Evolutionary conservation across 208 protist genomes (phyloP).

Genomic region (Leishmania martiniquensis): DNA sequence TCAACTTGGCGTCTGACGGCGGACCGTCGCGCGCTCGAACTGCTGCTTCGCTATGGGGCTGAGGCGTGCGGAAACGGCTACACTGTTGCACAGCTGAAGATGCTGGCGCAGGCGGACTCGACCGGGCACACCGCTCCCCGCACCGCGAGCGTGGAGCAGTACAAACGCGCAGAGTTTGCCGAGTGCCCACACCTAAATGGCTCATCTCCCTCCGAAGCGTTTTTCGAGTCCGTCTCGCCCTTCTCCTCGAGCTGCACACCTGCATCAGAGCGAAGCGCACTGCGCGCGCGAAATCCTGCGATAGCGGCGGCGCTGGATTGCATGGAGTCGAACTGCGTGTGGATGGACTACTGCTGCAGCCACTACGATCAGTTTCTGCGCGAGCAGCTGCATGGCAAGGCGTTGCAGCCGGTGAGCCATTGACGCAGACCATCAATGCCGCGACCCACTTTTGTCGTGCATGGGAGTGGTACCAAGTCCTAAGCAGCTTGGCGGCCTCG

Average conservation of each 20-base stretch:
- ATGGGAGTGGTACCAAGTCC: background rate
- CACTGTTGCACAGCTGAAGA: constrained; percentile 45
- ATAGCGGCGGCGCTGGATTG: constrained; percentile 34
- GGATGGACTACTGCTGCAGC: constrained; percentile 71
- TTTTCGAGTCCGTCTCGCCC: background rate
- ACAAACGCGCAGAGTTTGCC: constrained; percentile 16
- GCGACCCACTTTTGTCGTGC: background rate
- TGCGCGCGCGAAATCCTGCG: constrained; percentile 12
- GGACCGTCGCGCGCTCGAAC: constrained; percentile 17
- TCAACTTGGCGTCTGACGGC: background rate
- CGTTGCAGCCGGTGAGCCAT: constrained; percentile 17
- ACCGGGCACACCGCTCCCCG: background rate
- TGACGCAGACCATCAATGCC: constrained; percentile 13
- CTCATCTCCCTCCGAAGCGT: background rate
- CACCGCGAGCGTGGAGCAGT: constrained; percentile 14
- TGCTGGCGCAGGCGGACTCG: constrained; percentile 5
- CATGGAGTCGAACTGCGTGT: constrained; percentile 70
- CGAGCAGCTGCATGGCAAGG: constrained; percentile 13
- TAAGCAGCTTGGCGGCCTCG: constrained; percentile 18
- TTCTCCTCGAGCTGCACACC: background rate
- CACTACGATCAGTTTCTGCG: constrained; percentile 58
- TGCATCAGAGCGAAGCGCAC: background rate
- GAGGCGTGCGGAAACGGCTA: constrained; percentile 53
- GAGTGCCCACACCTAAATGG: background rate
- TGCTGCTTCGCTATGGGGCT: constrained; percentile 28